Percentiles rank a stretch among this genome's conserved stretches.
phyloP scores from a whole-genome alignment of 73 alveolate genomes.

The Diophrys appendiculata region DNA sequence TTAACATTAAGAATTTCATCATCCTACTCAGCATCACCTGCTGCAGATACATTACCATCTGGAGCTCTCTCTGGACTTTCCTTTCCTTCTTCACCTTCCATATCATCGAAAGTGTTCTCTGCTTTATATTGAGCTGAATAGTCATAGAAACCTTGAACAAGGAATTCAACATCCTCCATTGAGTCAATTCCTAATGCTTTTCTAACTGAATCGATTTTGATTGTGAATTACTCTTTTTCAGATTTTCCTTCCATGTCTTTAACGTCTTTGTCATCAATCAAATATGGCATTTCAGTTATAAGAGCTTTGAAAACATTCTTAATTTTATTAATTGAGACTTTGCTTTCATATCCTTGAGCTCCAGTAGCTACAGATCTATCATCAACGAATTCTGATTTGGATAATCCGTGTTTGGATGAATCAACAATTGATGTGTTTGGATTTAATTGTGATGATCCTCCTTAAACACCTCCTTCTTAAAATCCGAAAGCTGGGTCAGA shows the following conservation, averaged over 20 bases:
- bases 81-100: not conserved
- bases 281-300: slow-evolving; percentile 66
- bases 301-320: slow-evolving; percentile 70
- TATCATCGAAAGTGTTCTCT: slow-evolving; percentile 4
- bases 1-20: slow-evolving; percentile 65
- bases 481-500: slow-evolving; percentile 56
- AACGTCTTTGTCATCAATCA: slow-evolving; percentile 79
- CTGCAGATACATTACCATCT: slow-evolving; percentile 29
- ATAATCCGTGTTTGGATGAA: slow-evolving; percentile 44
- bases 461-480: slow-evolving; percentile 25
- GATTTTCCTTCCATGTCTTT: slow-evolving; percentile 42
- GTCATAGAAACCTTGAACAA: slow-evolving; percentile 68
- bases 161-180: slow-evolving; percentile 78
- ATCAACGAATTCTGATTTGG: slow-evolving; percentile 45
- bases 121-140: slow-evolving; percentile 2
- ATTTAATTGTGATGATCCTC: slow-evolving; percentile 65
- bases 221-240: slow-evolving; percentile 65
- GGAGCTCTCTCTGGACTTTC: slow-evolving; percentile 52
- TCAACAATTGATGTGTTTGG: slow-evolving; percentile 59
- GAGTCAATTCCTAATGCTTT: slow-evolving; percentile 79
- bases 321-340: slow-evolving; percentile 65
- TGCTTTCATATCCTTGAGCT: slow-evolving; percentile 59
- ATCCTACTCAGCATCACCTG: slow-evolving; percentile 39
- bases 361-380: slow-evolving; percentile 46
- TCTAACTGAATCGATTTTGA: slow-evolving; percentile 73